Percentiles rank a stretch among this genome's conserved stretches.
phyloP scores from a whole-genome alignment of 176 grass and related monocot genomes.

The Raddia guianensis region DNA sequence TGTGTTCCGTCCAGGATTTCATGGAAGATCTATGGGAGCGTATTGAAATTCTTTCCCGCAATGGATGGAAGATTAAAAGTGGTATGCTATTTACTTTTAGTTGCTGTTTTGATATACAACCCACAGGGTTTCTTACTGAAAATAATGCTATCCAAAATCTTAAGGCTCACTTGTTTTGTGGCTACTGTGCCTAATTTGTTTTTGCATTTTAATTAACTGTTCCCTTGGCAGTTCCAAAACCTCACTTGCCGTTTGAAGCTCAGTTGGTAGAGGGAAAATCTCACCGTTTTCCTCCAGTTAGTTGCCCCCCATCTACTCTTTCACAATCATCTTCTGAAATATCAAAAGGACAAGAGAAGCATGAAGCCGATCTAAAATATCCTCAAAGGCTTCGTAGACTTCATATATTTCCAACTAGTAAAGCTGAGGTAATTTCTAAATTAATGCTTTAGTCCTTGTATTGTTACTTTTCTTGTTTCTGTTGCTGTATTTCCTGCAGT shows the following conservation, averaged over 20 bases:
- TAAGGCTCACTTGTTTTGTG: not conserved
- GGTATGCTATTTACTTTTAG: slow-evolving; percentile 44
- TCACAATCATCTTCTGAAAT: slow-evolving; percentile 61
- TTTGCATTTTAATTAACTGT: slow-evolving; percentile 36
- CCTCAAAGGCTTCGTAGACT: slow-evolving; percentile 86
- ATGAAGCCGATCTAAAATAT: slow-evolving; percentile 82
- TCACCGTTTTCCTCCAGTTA: slow-evolving; percentile 69
- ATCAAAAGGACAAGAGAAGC: slow-evolving; percentile 75
- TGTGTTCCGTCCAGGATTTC: slow-evolving; percentile 73
- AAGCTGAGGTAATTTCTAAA: slow-evolving; percentile 74
- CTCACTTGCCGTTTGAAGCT: slow-evolving; percentile 90
- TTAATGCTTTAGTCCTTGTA: slow-evolving; percentile 31
- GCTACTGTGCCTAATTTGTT: not conserved
- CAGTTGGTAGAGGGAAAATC: slow-evolving; percentile 89
- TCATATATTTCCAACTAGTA: slow-evolving; percentile 85
- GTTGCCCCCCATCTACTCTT: slow-evolving; percentile 54
- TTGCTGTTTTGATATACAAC: not conserved
- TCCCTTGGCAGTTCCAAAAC: slow-evolving; percentile 77
- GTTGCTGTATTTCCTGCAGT: slow-evolving; percentile 10
- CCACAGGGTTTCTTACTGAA: slow-evolving; percentile 7
- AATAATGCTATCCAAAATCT: slow-evolving; percentile 25
- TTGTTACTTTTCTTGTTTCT: slow-evolving; percentile 18
- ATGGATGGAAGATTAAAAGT: slow-evolving; percentile 94
- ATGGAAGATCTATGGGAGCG: slow-evolving; percentile 96
- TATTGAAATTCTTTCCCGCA: slow-evolving; percentile 79